Evolutionary conservation across 2,329 filamentous ascomycete genomes (phyloP).

Genomic region (Knoxdaviesia capensis): DNA sequence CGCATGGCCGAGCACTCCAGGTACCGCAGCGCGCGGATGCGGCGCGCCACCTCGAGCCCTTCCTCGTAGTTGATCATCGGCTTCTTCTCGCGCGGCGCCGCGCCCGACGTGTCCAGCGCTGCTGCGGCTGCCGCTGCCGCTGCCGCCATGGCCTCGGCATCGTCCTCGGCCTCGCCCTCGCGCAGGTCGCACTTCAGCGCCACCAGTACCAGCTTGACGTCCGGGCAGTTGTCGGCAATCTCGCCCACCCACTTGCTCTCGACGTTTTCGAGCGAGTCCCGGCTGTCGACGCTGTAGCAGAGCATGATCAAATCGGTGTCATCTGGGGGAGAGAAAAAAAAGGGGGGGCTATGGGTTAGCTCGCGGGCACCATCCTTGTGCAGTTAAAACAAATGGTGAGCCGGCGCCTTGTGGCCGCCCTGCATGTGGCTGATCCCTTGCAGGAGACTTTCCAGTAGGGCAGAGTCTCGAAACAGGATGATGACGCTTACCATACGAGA

Average conservation of each 20-base stretch:
- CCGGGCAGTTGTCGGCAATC: slow-evolving; percentile 93
- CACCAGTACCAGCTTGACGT: slow-evolving; percentile 84
- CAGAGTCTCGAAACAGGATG: neutral
- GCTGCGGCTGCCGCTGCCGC: slow-evolving; percentile 13
- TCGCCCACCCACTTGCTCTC: slow-evolving; percentile 97
- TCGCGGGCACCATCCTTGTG: slow-evolving; percentile 5
- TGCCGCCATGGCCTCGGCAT: slow-evolving; percentile 26
- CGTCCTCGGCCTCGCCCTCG: slow-evolving; percentile 54
- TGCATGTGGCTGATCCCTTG: too few relatives aligned
- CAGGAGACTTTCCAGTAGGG: neutral
- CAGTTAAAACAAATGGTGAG: neutral
- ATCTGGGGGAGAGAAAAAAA: slow-evolving; percentile 17
- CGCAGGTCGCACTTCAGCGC: slow-evolving; percentile 93
- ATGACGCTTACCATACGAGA: slow-evolving; percentile 58
- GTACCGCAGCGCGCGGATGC: slow-evolving; percentile 84
- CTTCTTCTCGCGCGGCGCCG: slow-evolving; percentile 34
- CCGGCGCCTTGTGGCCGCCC: too few relatives aligned
- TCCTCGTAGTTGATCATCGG: slow-evolving; percentile 78
- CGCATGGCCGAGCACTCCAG: slow-evolving; percentile 97
- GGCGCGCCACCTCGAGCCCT: slow-evolving; percentile 74
- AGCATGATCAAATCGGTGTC: slow-evolving; percentile 98
- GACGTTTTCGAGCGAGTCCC: slow-evolving; percentile 92
- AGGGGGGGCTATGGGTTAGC: neutral
- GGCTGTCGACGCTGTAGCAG: slow-evolving; percentile 93
- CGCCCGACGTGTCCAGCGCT: slow-evolving; percentile 12